Percentiles rank a stretch among this genome's conserved stretches.
Evolutionary conservation across 306 rosid genomes (phyloP).

Genomic region (Casuarina cunninghamiana): DNA sequence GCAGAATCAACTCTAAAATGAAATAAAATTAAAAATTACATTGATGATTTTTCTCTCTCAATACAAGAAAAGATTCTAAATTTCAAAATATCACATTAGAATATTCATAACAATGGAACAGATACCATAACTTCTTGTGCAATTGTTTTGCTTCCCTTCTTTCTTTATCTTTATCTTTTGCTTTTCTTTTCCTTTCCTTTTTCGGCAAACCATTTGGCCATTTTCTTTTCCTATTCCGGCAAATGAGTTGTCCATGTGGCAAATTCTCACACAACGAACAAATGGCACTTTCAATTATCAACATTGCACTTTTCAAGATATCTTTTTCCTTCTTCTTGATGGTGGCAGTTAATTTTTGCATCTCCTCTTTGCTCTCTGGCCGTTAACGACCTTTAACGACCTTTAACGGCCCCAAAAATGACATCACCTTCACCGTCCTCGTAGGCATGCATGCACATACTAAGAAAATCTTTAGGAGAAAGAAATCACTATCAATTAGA

Average conservation of each 20-base stretch:
- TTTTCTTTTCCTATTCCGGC: not conserved
- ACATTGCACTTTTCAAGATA: not conserved
- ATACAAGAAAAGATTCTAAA: no score
- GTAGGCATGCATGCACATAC: no score
- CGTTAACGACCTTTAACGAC: not conserved
- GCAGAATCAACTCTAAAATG: not conserved
- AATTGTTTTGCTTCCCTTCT: not conserved
- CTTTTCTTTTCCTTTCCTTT: not conserved
- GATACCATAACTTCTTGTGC: not conserved
- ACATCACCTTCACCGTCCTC: no score
- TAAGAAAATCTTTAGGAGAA: no score
- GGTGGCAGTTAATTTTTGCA: no score
- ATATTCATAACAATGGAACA: not conserved
- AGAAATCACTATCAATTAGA: no score
- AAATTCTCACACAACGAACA: not conserved
- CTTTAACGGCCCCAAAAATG: no score
- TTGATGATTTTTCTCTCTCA: no score
- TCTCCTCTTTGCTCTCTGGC: not conserved
- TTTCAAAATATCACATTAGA: not conserved
- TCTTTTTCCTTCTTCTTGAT: not conserved
- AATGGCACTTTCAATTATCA: not conserved
- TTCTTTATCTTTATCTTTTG: not conserved
- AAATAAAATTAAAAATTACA: not conserved
- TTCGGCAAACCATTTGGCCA: no score
- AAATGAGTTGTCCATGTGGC: not conserved